Evolutionary conservation across 352 stramenopile species (phyloP), one percentile per base, ranked within the genome.

Genomic region (Phytophthora constricta): DNA sequence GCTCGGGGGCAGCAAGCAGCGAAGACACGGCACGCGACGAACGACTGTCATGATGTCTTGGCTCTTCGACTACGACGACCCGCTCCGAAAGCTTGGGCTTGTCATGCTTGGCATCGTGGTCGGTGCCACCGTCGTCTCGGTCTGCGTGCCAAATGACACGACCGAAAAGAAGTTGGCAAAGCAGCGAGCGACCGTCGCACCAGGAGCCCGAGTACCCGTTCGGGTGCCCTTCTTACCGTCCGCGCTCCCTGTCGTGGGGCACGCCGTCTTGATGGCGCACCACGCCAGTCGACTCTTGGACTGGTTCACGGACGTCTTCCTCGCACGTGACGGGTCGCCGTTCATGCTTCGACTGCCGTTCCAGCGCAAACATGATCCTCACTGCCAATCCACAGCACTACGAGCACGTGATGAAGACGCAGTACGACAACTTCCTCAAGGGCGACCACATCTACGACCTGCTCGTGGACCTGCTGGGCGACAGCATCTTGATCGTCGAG

Each of bases 361-460:
- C 47, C 65, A 74, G 46, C 59, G 59, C 27, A 54, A n/a, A 76
- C 46, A 55, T 79, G 22, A 69, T 81, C 39, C 28, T 79, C 53
- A 71, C 62, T 2, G 62, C 71, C 22, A 74, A 56, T 4, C 70
- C 65, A 2, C 43, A 79, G n/a, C 59, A 70, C 57, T 82, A 74
- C 58, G 81, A 87, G 23, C 72, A 90, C 54, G 77, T 90, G 3
- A 65, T 83, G 59, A 83, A 85, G 68, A 83, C 58, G 7, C 79
- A 91, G 46, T 93, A 90, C 66, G 72, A 91, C 59, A 85, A 77
- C 47, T 96, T 95, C 48, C 54, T 77, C 28, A 96, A 96, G 68
- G 85, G 86, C 14, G 58, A 74, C 37, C 53, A 74, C 27, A 76
- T 84, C n/a, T 69, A 71, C 23, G 65, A 76, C 13, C 25, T 84